Conservation (phyloP, 2,329 filamentous ascomycete species). For the Pseudogymnoascus sp. region DNA sequence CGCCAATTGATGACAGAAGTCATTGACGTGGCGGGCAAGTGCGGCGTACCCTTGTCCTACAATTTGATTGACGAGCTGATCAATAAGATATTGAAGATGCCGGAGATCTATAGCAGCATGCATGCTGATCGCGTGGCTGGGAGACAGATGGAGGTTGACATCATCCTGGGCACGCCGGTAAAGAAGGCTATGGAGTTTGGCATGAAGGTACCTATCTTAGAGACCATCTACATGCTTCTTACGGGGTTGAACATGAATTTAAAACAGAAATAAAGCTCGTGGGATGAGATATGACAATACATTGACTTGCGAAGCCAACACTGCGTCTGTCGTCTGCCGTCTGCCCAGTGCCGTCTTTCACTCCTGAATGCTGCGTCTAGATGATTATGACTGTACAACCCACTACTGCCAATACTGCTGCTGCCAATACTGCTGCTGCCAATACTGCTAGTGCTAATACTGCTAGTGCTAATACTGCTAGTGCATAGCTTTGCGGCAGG, state of each 20-base stretch:
- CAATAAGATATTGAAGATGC: constrained; percentile 40
- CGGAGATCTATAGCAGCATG: constrained; percentile 45
- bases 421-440: too few relatives aligned
- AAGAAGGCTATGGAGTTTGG: constrained; percentile 47
- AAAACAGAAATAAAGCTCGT: too few relatives aligned
- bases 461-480: too few relatives aligned
- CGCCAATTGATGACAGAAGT: constrained; percentile 45
- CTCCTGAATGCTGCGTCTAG: too few relatives aligned
- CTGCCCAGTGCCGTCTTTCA: too few relatives aligned
- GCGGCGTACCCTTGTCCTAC: constrained; percentile 41
- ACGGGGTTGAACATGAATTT: constrained; percentile 21
- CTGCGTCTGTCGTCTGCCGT: too few relatives aligned
- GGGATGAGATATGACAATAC: too few relatives aligned
- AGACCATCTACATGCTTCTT: constrained; percentile 32
- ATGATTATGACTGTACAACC: too few relatives aligned
- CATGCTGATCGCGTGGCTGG: constrained; percentile 49
- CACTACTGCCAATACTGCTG: too few relatives aligned
- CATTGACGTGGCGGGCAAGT: constrained; percentile 48
- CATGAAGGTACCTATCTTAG: constrained; percentile 45
- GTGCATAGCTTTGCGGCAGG: too few relatives aligned
- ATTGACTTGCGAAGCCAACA: too few relatives aligned
- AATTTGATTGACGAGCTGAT: constrained; percentile 40
- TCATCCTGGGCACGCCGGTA: constrained; percentile 55
- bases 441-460: too few relatives aligned
- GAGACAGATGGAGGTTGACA: constrained; percentile 53